Conservation (phyloP, 1,284 basidiomycete species). For the Puccinia novopanici region DNA sequence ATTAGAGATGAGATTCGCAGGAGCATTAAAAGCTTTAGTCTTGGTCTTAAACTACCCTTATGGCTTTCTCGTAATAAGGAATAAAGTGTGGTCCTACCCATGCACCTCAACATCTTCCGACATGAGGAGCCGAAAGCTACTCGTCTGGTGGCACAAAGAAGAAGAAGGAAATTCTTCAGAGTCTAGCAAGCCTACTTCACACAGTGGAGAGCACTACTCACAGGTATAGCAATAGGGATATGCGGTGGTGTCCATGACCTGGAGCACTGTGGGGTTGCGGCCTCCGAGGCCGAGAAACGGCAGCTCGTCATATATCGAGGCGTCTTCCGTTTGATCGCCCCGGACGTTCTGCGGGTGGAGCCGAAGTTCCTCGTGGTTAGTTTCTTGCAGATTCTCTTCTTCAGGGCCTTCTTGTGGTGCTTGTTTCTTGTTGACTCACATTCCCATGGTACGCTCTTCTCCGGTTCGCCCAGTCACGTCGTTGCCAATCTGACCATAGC, state of each 20-base stretch:
- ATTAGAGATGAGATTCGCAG: no score
- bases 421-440: constrained; percentile 5
- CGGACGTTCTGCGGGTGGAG: constrained; percentile 6
- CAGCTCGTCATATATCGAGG: constrained; percentile 30
- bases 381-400: background rate
- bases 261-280: constrained; percentile 12
- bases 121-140: no score
- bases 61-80: no score
- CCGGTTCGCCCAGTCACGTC: constrained; percentile 21
- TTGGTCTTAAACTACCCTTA: no score
- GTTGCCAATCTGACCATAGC: constrained; percentile 51
- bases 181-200: background rate
- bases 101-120: background rate
- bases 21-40: no score
- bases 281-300: constrained; percentile 32
- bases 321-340: constrained; percentile 15
- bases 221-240: constrained; percentile 49
- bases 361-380: background rate
- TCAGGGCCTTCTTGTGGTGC: no score
- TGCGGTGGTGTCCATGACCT: constrained; percentile 35
- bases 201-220: background rate
- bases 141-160: constrained; percentile 3
- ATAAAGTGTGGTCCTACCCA: no score
- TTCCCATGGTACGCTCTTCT: constrained; percentile 30
- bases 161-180: background rate